A percentile compares a stretch with the other conserved stretches of the same genome.
Conservation (phyloP, 2,329 filamentous ascomycete genomes). For the Mycogone perniciosa region DNA sequence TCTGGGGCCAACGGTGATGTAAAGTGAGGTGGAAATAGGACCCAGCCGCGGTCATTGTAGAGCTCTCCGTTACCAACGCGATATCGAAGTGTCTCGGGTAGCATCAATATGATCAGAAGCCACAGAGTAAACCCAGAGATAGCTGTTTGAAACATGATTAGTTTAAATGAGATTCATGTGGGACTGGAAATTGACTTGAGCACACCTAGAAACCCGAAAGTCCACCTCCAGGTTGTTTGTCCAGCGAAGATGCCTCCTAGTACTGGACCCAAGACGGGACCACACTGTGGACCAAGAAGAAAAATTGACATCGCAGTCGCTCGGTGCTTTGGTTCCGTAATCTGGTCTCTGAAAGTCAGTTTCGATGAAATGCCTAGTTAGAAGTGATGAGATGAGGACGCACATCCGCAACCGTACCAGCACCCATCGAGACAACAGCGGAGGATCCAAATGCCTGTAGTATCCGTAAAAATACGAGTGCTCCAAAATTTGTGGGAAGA, state of each 20-base stretch:
- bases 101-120: constrained; percentile 26
- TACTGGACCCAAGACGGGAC: constrained; percentile 37
- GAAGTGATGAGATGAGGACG: neutral
- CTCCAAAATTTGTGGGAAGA: constrained; percentile 31
- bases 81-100: constrained; percentile 40
- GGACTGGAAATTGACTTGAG: neutral
- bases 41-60: constrained; percentile 15
- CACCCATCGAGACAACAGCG: constrained; percentile 36
- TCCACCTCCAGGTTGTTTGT: constrained; percentile 35
- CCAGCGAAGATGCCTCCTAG: constrained; percentile 35
- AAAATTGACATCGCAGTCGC: constrained; percentile 36
- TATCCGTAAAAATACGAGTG: constrained; percentile 33
- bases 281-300: constrained; percentile 37
- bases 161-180: too few relatives aligned
- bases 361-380: neutral
- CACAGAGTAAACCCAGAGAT: constrained; percentile 26
- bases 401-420: constrained; percentile 36
- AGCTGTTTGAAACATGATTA: constrained; percentile 13
- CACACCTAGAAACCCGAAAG: constrained; percentile 34
- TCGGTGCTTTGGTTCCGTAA: constrained; percentile 31
- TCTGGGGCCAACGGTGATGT: constrained; percentile 20
- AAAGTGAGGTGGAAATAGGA: constrained; percentile 18
- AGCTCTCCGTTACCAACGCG: constrained; percentile 37
- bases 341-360: neutral
- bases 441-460: constrained; percentile 38